A percentile compares a stretch with the other conserved stretches of the same genome.
These are phyloP conservation scores for Pseudoperonospora humuli DNA, from an alignment of 352 stramenopile genomes.

Conservation along the genomic window DNA sequence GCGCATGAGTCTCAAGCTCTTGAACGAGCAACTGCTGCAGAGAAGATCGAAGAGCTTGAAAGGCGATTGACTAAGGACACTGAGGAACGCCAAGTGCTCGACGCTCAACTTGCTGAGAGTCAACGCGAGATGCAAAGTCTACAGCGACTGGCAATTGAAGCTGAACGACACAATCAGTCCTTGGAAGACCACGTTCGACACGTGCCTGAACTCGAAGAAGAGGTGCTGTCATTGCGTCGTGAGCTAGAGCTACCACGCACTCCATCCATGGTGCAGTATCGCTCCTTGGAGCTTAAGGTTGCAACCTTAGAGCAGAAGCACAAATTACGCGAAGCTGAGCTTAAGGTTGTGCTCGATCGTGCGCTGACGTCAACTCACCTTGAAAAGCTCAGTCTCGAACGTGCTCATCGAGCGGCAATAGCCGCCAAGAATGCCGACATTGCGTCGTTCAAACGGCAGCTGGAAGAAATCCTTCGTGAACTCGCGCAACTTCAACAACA, in stretches of 20 bases:
- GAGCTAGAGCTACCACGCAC: slow-evolving; percentile 51
- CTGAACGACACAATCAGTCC: slow-evolving; percentile 23
- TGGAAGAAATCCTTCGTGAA: slow-evolving; percentile 60
- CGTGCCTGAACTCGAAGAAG: slow-evolving; percentile 41
- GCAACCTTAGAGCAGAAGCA: slow-evolving; percentile 74
- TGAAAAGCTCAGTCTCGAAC: slow-evolving; percentile 50
- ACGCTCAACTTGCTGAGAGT: slow-evolving; percentile 26
- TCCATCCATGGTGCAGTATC: too few species aligned
- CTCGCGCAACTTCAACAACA: slow-evolving; percentile 34
- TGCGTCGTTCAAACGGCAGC: slow-evolving; percentile 59
- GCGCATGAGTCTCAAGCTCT: too few species aligned
- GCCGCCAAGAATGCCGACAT: slow-evolving; percentile 77
- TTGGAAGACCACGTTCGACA: slow-evolving; percentile 25
- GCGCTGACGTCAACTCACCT: slow-evolving; percentile 56
- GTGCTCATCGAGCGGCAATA: slow-evolving; percentile 47
- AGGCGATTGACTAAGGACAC: slow-evolving; percentile 21
- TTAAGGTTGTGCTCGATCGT: too few species aligned
- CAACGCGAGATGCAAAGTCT: slow-evolving; percentile 33
- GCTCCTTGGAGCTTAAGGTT: slow-evolving; percentile 65
- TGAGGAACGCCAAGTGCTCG: slow-evolving; percentile 12
- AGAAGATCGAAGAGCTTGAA: slow-evolving; percentile 16
- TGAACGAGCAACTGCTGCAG: too few species aligned
- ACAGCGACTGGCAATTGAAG: slow-evolving; percentile 15
- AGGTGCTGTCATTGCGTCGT: slow-evolving; percentile 35
- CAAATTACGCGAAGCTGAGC: too few species aligned